Base-by-base conservation (phyloP, 2,329 filamentous ascomycete species). In the Lojkania enalia region DNA sequence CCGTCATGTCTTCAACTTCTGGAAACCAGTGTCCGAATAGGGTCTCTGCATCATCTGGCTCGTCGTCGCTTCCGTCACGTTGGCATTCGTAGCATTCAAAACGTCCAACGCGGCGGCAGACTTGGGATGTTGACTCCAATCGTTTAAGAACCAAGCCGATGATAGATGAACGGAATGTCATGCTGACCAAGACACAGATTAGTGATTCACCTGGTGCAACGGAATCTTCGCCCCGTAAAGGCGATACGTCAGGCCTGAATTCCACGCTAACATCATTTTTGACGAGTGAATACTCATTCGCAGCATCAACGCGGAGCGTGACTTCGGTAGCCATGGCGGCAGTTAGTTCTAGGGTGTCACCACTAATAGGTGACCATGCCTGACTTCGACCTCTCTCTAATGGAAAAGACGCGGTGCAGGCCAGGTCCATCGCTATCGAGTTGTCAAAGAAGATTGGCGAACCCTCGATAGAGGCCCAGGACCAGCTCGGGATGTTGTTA, bases 81-180 rank as follows among this genome's bases (percentile, higher is more conserved):
- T 58, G 54, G 25, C 64, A 68, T 20, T 68, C 66, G 38, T 68
- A 69, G 48, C 64, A 68, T 43, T 69, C 66, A 20, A 69, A 58
- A 14, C 66, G 58, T 6, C 64, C 66, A 6, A 69, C 51, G n/a
- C 66, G 60, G 20, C 58, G 63, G 32, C 66, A 67, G 0, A 49
- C n/a, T 11, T 55, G 42, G 5, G 49, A 44, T 19, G 60, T 55
- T 12, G 47, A 54, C 2, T 44, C 52, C 2, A 48, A 44, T 3
- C 44, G 46, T 35, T 66, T 64, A 20, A 69, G 52, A 0, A 69
- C 58, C 5, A 69, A 40, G 2, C 66, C 66, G 13, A 66, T 57
- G 29, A 69, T 63, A 0, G 64, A 68, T 1, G 62, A 63, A 4
- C 66, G 61, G 44, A 60, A 69, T 3, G 66, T 67, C 66, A 69